These are phyloP conservation scores for Diatrype stigma DNA, from an alignment of 2,329 filamentous ascomycete genomes.

Conservation along the genomic window DNA sequence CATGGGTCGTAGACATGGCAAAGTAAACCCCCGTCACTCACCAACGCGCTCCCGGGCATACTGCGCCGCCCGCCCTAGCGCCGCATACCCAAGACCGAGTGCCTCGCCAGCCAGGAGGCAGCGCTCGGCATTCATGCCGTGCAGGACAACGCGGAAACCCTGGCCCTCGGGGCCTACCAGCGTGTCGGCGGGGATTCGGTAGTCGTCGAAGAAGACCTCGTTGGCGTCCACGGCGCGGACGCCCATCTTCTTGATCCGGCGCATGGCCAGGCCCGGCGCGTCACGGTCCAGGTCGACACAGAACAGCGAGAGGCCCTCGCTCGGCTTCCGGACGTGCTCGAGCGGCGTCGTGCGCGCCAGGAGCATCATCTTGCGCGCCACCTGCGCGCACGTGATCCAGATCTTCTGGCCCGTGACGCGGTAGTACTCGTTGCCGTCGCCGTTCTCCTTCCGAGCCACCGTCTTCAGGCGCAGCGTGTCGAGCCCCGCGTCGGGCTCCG, in stretches of 20 bases:
- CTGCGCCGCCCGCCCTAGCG: constrained; percentile 54
- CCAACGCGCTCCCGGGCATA: constrained; percentile 64
- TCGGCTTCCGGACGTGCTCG: constrained; percentile 63
- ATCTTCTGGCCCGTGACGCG: constrained; percentile 75
- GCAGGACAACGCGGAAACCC: constrained; percentile 75
- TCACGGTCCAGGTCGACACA: constrained; percentile 69
- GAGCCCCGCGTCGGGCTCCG: constrained; percentile 77
- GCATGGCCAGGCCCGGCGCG: constrained; percentile 59
- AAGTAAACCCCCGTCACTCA: too few relatives aligned
- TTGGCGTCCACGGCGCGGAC: constrained; percentile 79
- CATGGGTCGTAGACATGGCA: too few relatives aligned
- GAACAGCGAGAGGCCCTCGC: constrained; percentile 75
- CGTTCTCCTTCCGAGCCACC: constrained; percentile 47
- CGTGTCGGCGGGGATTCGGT: constrained; percentile 57
- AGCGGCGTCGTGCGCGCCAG: constrained; percentile 70
- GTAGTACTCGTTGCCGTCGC: constrained; percentile 49
- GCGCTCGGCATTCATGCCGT: constrained; percentile 76
- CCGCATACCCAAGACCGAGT: constrained; percentile 73
- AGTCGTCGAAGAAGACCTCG: constrained; percentile 83
- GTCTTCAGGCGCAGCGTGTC: constrained; percentile 72
- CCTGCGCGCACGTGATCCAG: constrained; percentile 83
- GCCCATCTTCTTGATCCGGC: constrained; percentile 80
- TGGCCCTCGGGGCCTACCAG: constrained; percentile 70
- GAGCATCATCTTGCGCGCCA: constrained; percentile 78
- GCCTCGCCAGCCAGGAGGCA: constrained; percentile 76